phyloP scores from a whole-genome alignment of 306 rosid species.

The Ormosia semicastrata region DNA sequence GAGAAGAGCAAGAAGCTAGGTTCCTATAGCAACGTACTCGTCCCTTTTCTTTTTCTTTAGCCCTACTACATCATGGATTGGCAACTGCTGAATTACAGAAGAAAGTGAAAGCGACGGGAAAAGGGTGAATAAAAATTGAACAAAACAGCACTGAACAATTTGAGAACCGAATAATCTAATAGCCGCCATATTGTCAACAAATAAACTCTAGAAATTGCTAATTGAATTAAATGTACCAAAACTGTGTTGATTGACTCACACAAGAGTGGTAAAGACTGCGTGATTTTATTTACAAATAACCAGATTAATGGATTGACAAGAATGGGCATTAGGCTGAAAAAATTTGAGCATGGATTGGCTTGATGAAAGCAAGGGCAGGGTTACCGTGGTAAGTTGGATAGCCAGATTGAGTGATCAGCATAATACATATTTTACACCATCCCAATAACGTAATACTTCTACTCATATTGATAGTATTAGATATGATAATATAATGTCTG shows the following conservation, averaged over 20 bases:
- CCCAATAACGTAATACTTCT: background rate
- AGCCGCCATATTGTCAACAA: background rate
- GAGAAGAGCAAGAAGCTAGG: background rate
- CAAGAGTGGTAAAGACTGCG: background rate
- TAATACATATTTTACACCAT: background rate
- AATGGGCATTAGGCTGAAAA: background rate
- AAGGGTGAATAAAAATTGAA: background rate
- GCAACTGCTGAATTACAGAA: background rate
- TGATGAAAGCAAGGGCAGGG: background rate
- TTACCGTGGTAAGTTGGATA: background rate
- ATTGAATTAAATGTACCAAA: background rate
- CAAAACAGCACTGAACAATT: background rate
- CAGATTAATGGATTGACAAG: background rate
- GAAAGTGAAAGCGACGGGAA: background rate
- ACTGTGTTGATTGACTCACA: background rate
- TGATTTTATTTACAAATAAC: background rate
- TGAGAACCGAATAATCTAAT: background rate
- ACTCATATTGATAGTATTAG: no score
- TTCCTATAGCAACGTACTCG: background rate
- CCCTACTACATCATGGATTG: background rate
- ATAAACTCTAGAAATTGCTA: background rate
- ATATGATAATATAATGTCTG: no score
- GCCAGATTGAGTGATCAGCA: background rate
- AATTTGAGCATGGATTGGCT: background rate
- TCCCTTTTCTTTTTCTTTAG: background rate